These are phyloP conservation scores for Henckelia pumila DNA, from an alignment of 257 asterid genomes.

Conservation along the genomic window DNA sequence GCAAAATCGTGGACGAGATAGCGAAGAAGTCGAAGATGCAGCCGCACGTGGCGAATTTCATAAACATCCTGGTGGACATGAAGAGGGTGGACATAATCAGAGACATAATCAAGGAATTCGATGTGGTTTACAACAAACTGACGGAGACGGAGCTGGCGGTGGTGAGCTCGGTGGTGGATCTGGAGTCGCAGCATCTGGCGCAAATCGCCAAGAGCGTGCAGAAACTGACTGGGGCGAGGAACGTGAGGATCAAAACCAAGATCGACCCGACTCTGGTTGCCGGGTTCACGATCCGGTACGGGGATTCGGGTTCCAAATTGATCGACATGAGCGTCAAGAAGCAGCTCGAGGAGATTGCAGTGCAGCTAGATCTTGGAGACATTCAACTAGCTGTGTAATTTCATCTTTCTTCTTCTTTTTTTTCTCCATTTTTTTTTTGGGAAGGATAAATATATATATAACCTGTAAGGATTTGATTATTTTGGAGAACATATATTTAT, in stretches of 20 bases:
- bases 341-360: constrained; percentile 77
- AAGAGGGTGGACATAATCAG: constrained; percentile 50
- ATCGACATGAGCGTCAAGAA: constrained; percentile 90
- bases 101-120: constrained; percentile 70
- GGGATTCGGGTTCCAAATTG: constrained; percentile 66
- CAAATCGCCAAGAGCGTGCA: constrained; percentile 83
- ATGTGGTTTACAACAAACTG: constrained; percentile 43
- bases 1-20: constrained; percentile 48
- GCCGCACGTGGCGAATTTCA: constrained; percentile 72
- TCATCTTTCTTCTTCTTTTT: too few relatives aligned
- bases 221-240: constrained; percentile 64
- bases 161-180: constrained; percentile 71
- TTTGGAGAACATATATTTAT: not conserved
- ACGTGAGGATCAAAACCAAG: constrained; percentile 65
- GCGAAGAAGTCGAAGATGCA: constrained; percentile 39
- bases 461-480: not conserved
- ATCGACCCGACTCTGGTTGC: constrained; percentile 77
- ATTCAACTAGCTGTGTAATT: constrained; percentile 59
- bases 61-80: constrained; percentile 70
- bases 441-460: too few relatives aligned
- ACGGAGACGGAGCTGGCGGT: constrained; percentile 72
- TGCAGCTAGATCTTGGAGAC: constrained; percentile 69
- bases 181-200: constrained; percentile 72
- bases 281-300: constrained; percentile 80
- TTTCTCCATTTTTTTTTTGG: not conserved